Evolutionary conservation across 768 basidiomycete genomes (phyloP).

Genomic region (Gymnopilus dilepis): DNA sequence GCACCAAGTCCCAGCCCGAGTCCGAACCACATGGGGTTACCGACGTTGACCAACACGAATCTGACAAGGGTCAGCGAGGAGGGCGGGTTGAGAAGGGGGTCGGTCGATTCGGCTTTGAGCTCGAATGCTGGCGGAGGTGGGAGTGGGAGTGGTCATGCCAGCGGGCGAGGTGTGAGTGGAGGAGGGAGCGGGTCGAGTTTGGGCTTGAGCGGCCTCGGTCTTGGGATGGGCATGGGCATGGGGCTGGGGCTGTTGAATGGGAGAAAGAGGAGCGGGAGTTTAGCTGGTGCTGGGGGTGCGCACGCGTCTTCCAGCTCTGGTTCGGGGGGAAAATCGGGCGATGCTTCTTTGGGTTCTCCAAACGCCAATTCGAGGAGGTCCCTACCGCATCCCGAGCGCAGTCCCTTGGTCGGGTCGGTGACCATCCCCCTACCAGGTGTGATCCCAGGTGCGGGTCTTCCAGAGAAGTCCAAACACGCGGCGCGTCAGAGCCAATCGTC

Average conservation of each 20-base stretch:
- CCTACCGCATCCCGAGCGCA: neutral
- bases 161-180: neutral
- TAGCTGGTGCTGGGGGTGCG: neutral
- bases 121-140: neutral
- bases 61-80: neutral
- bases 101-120: neutral
- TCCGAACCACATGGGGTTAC: no score
- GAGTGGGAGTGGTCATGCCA: neutral
- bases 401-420: neutral
- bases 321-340: neutral
- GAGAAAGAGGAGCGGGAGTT: neutral
- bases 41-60: neutral
- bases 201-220: neutral
- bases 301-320: neutral
- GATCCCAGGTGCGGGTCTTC: no score
- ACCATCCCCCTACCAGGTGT: neutral
- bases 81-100: neutral
- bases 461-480: neutral
- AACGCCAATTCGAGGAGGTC: neutral
- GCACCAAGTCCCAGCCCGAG: no score
- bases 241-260: neutral
- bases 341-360: neutral
- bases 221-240: neutral
- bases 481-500: neutral
- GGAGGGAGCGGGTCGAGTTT: neutral